A percentile compares a stretch with the other conserved stretches of the same genome.
Evolutionary conservation across 257 asterid genomes (phyloP).

Genomic region (Rhazya stricta): DNA sequence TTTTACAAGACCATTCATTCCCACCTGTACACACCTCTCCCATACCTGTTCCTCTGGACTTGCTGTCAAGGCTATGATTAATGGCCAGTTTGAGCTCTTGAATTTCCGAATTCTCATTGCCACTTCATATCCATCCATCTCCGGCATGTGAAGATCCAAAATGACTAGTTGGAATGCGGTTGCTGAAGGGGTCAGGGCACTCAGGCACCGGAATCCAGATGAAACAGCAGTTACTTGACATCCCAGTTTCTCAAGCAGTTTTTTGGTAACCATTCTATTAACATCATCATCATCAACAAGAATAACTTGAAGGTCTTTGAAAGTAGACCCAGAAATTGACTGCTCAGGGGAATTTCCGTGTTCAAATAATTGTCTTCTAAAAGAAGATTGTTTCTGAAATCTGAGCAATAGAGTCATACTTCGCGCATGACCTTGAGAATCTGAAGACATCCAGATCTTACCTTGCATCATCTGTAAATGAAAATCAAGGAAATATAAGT

Average conservation of each 20-base stretch:
- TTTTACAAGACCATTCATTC: constrained; percentile 42
- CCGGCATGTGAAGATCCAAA: constrained; percentile 51
- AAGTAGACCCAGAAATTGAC: constrained; percentile 20
- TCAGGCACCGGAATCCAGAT: constrained; percentile 39
- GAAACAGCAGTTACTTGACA: constrained; percentile 42
- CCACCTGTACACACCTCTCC: constrained; percentile 36
- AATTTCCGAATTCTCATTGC: constrained; percentile 39
- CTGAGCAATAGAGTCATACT: constrained; percentile 36
- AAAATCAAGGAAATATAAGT: not conserved
- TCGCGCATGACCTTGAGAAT: constrained; percentile 30
- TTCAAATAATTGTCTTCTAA: constrained; percentile 31
- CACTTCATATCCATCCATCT: constrained; percentile 48
- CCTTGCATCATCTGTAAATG: constrained; percentile 47
- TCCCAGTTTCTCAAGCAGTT: constrained; percentile 41
- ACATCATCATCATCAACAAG: constrained; percentile 36
- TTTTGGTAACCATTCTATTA: constrained; percentile 38
- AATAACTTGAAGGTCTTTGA: constrained; percentile 33
- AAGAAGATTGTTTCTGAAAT: constrained; percentile 37
- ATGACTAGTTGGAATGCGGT: constrained; percentile 29
- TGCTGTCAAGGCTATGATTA: constrained; percentile 41
- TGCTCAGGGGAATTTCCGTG: constrained; percentile 23
- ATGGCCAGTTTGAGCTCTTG: constrained; percentile 39
- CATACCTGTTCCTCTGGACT: constrained; percentile 35
- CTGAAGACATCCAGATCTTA: constrained; percentile 40
- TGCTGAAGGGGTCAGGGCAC: constrained; percentile 32